Base-by-base conservation (phyloP, 176 grass and related monocot genomes). In the Carex parvula region DNA sequence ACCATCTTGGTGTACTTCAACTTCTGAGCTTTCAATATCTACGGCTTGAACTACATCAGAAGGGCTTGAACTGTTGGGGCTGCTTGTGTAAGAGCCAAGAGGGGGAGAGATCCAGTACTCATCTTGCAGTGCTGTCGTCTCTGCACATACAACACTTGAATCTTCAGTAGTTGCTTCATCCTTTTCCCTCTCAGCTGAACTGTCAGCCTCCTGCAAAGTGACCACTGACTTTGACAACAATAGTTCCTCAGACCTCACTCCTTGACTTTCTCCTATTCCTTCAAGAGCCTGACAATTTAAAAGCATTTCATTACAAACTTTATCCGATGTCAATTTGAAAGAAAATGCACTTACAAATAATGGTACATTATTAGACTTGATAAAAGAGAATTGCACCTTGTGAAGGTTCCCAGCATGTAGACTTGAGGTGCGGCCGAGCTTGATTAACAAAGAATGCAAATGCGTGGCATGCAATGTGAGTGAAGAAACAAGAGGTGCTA, bases 401-500 rank as follows among this genome's bases (percentile, higher is more conserved):
- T 94, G 95, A 86, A 98, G 92, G 83, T 91, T 98, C 67, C 92
- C 92, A 74, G 95, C 89, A 91, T 98, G 95, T 60, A 98, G 84
- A 87, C 91, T 94, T 63, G 95, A 94, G 85, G 89, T 61, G 21
- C 89, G 92, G 69, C 91, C 95, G 79, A 98, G 95, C 82, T 90
- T 98, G 60, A 86, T 94, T 80, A 98, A 68, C 80, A 92, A 91
- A 66, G 87, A 89, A 84, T 98, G 95, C 67, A 98, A 66, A 81
- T 92, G 89, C 83, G 89, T 94, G 83, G 81, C 91, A 86, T 81
- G 52, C 33, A 85, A 83, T 54, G 84, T 91, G 42, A 94, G 85
- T 22, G 89, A 90, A 64, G 89, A 86, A 79, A 93, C 90, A 80
- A 94, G 67, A 86, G 89, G 86, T 58, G 77, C 90, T 70, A 94